These are phyloP conservation scores for Asterella californica DNA, from an alignment of 225 moss, liverwort and hornwort genomes.

Conservation along the genomic window DNA sequence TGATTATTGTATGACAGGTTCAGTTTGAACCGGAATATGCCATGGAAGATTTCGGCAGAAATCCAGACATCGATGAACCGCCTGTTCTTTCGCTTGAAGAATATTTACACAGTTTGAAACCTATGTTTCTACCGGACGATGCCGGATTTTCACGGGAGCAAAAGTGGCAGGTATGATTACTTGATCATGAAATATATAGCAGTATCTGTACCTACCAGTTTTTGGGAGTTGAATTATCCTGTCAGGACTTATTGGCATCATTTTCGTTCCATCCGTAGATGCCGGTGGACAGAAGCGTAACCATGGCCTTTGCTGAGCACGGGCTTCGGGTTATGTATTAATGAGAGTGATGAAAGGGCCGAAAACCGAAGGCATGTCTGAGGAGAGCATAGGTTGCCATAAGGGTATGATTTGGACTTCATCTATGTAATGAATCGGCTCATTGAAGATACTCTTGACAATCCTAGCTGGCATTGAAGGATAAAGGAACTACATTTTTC, in stretches of 20 bases:
- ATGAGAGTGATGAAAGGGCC: not conserved
- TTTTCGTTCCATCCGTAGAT: not conserved
- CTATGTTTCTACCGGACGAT: constrained; percentile 56
- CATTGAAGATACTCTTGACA: not conserved
- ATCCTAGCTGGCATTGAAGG: not conserved
- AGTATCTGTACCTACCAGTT: not conserved
- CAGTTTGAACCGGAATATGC: constrained; percentile 97
- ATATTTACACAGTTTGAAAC: constrained; percentile 62
- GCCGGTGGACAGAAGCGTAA: not conserved
- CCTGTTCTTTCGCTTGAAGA: constrained; percentile 71
- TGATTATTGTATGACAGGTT: constrained; percentile 31
- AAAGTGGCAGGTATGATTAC: constrained; percentile 65
- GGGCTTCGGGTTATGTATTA: not conserved
- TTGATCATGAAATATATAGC: not conserved
- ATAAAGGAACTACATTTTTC: not conserved
- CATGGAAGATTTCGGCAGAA: constrained; percentile 90
- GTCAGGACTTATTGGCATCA: not conserved
- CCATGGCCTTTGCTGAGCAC: not conserved
- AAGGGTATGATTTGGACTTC: not conserved
- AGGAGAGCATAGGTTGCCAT: not conserved
- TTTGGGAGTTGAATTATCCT: not conserved
- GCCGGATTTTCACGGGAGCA: constrained; percentile 56
- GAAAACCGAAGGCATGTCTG: not conserved
- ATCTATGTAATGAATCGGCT: not conserved
- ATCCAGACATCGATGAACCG: constrained; percentile 85